phyloP scores from a whole-genome alignment of 176 grass and related monocot species.

The Oryza glumipatula region DNA sequence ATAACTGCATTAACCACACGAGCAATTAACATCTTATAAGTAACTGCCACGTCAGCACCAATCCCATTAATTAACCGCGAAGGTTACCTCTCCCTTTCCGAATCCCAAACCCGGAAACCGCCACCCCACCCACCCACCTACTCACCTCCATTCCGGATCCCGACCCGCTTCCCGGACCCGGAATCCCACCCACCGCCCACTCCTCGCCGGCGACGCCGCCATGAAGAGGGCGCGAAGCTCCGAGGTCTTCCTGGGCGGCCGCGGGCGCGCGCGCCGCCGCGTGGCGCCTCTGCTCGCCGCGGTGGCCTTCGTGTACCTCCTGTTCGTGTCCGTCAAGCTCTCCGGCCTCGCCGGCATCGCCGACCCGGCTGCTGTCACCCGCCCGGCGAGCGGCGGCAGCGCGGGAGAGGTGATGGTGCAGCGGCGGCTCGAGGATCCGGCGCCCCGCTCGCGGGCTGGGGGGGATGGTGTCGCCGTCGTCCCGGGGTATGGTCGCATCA shows the following conservation, averaged over 20 bases:
- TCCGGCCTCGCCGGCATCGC: slow-evolving; percentile 41
- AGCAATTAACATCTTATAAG: background rate
- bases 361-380: background rate
- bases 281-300: slow-evolving; percentile 43
- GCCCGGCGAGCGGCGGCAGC: background rate
- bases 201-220: background rate
- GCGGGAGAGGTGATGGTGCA: background rate
- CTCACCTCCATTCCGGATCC: slow-evolving; percentile 6
- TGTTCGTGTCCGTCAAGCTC: slow-evolving; percentile 67
- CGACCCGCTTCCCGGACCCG: slow-evolving; percentile 24
- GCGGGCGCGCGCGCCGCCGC: slow-evolving; percentile 33
- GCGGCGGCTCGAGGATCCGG: background rate
- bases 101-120: slow-evolving; percentile 30
- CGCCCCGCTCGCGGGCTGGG: background rate
- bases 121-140: background rate
- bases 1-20: background rate
- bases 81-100: slow-evolving; percentile 1
- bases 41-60: slow-evolving; percentile 33
- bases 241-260: slow-evolving; percentile 36
- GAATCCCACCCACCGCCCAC: background rate
- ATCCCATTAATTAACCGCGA: background rate
- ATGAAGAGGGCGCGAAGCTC: slow-evolving; percentile 60
- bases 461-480: background rate
- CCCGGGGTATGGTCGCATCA: slow-evolving; percentile 70
- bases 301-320: slow-evolving; percentile 56